Evolutionary conservation across 208 protist genomes (phyloP).

Genomic region (Balamuthia mandrillaris): DNA sequence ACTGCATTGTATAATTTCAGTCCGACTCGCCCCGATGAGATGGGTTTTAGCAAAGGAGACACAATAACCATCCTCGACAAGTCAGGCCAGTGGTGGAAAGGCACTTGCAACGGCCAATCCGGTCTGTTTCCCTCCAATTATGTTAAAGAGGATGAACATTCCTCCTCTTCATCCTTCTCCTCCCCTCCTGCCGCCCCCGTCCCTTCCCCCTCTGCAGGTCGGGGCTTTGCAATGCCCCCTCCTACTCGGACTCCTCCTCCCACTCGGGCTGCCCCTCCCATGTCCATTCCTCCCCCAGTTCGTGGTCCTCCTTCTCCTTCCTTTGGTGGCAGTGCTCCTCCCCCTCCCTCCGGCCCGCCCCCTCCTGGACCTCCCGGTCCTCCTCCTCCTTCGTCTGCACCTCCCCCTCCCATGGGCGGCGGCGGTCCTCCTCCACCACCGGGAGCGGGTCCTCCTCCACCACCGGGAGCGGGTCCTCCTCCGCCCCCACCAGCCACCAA

Average conservation of each 20-base stretch:
- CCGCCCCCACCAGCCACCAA: not conserved
- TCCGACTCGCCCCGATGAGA: not conserved
- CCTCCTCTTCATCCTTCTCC: no score
- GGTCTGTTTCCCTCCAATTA: constrained; percentile 13
- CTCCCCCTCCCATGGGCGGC: not conserved
- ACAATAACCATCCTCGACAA: not conserved
- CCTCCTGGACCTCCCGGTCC: not conserved
- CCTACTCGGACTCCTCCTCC: not conserved
- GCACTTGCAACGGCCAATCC: not conserved
- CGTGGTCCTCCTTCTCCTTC: not conserved
- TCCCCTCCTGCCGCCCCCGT: not conserved
- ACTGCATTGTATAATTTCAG: not conserved
- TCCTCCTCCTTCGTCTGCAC: not conserved
- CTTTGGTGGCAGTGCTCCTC: not conserved
- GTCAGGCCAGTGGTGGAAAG: not conserved
- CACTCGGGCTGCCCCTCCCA: not conserved
- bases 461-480: not conserved
- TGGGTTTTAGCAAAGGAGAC: not conserved
- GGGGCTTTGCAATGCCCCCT: not conserved
- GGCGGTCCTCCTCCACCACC: not conserved
- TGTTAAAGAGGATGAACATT: constrained; percentile 5
- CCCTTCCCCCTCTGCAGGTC: not conserved
- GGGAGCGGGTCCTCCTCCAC: not conserved
- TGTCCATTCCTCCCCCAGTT: not conserved
- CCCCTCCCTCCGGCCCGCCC: not conserved